Percentiles rank a stretch among this genome's conserved stretches.
These are phyloP conservation scores for Serendipita vermifera DNA, from an alignment of 768 basidiomycete genomes.

Conservation along the genomic window DNA sequence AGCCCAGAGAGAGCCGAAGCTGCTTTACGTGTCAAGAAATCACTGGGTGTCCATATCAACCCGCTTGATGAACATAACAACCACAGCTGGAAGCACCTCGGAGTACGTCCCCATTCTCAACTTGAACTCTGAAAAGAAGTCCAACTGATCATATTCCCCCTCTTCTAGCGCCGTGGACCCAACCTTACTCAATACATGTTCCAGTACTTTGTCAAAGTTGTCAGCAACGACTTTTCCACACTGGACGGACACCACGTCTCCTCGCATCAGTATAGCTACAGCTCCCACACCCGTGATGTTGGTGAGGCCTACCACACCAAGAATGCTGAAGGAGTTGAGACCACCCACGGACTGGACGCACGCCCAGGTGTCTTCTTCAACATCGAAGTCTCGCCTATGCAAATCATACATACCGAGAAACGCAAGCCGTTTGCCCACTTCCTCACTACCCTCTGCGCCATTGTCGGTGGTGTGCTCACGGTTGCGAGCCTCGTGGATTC, in stretches of 20 bases:
- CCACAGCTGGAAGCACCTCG: neutral
- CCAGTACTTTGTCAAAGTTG: conserved; percentile 98
- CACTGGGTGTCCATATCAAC: conserved; percentile 57
- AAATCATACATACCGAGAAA: conserved; percentile 80
- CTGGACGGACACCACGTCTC: conserved; percentile 62
- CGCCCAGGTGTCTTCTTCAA: conserved; percentile 65
- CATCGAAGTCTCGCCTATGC: conserved; percentile 94
- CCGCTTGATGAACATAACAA: conserved; percentile 48
- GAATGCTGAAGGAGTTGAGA: conserved; percentile 48
- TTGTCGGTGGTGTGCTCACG: conserved; percentile 93
- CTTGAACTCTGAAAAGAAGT: too few species aligned
- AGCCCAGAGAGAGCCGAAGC: conserved; percentile 49
- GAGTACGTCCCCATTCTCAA: neutral
- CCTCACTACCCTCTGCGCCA: conserved; percentile 93
- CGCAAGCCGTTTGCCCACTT: conserved; percentile 97
- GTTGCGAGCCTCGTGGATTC: conserved; percentile 83
- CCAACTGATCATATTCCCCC: too few species aligned
- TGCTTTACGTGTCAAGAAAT: conserved; percentile 50
- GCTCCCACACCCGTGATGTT: conserved; percentile 90
- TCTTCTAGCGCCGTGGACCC: conserved; percentile 1
- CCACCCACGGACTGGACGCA: conserved; percentile 45
- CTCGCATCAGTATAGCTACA: conserved; percentile 90
- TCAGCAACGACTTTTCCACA: conserved; percentile 87
- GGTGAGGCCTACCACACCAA: conserved; percentile 44
- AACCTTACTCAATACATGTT: conserved; percentile 72